phyloP scores from a whole-genome alignment of 148 eudicot genomes.

The Persicaria tinctoria region DNA sequence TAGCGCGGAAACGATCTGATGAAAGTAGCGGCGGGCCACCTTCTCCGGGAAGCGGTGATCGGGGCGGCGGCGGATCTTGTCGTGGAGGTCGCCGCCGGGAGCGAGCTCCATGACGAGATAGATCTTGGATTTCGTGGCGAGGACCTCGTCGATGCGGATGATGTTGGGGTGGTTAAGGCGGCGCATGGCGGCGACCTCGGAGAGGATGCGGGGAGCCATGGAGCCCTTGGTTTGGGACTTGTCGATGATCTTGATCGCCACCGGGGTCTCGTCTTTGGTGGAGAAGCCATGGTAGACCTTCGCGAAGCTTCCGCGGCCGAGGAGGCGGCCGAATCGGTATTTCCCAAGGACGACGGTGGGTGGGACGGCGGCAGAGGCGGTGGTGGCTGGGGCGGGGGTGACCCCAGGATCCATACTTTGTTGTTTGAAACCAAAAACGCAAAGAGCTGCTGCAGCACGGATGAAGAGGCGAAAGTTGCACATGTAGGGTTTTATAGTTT shows the following conservation, averaged over 20 bases:
- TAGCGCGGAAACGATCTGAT: not conserved
- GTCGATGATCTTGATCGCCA: constrained; percentile 64
- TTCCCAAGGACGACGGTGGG: constrained; percentile 31
- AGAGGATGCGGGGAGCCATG: not conserved
- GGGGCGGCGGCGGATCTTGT: not conserved
- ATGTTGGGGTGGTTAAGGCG: constrained; percentile 18
- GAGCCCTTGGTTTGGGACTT: constrained; percentile 32
- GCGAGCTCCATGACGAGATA: not conserved
- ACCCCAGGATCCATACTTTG: no score
- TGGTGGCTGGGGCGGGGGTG: not conserved
- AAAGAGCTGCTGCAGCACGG: constrained; percentile 1
- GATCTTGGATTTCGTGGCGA: constrained; percentile 12
- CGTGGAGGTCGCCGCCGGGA: not conserved
- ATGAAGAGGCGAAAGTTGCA: not conserved
- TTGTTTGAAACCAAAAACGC: no score
- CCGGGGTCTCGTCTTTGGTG: constrained; percentile 18
- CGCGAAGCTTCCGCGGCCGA: constrained; percentile 80
- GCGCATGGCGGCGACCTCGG: not conserved
- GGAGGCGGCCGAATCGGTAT: constrained; percentile 36
- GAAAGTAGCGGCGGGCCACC: not conserved
- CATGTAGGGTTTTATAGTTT: no score
- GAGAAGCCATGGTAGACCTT: constrained; percentile 55
- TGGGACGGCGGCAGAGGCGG: not conserved
- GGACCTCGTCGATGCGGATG: not conserved
- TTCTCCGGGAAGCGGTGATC: constrained; percentile 12